Base-by-base conservation (phyloP, 208 protist genomes). In the Acanthamoeba sp. region DNA sequence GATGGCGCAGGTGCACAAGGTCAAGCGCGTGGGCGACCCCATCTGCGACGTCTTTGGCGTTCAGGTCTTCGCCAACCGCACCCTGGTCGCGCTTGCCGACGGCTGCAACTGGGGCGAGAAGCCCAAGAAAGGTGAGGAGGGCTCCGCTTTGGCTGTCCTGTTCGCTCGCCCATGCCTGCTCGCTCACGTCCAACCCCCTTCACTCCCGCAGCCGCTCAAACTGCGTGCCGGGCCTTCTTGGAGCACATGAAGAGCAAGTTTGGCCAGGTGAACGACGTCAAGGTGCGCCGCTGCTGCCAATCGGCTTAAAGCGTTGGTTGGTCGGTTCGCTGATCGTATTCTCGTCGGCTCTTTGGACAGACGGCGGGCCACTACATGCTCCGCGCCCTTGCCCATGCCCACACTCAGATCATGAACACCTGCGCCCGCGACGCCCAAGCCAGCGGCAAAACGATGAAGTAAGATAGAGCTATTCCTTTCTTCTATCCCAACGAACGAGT, bases 71-170 rank as follows among this genome's bases (percentile, higher is more conserved):
- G 84, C 76, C 89, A 95, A 95, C 80, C 32, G 94, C 20, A 93
- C 91, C 1, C 57, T 96, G 1, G 45, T 95, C 5, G 94, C 91
- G 0, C 55, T 96, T 12, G 93, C 94, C 22, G 95, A 96, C 71
- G 95, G 95, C 14, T 96, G 95, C 66, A 96, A 96, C 59, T 96
- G 95, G 95, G 95, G 95, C 1, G 88, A 90, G 34, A n/a, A 93
- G 57, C 91, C 95, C 14, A 92, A 84, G 20, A 90, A 94, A 36
- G 95, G 85, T 91, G 62, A 45, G 34, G 9, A 45, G 1, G 9
- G 48, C 55, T 14, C 64, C 64, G 10, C 5, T 7, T 40, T 12
- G 7, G 9, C 2, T 16, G 9, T 7, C 1, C 55, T 38, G 55
- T 64, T 27, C 18, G 7, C 0, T 62, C 14, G 22, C 16, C 59